Conservation (phyloP, 495 filamentous ascomycete genomes). For the Alectoria sarmentosa region DNA sequence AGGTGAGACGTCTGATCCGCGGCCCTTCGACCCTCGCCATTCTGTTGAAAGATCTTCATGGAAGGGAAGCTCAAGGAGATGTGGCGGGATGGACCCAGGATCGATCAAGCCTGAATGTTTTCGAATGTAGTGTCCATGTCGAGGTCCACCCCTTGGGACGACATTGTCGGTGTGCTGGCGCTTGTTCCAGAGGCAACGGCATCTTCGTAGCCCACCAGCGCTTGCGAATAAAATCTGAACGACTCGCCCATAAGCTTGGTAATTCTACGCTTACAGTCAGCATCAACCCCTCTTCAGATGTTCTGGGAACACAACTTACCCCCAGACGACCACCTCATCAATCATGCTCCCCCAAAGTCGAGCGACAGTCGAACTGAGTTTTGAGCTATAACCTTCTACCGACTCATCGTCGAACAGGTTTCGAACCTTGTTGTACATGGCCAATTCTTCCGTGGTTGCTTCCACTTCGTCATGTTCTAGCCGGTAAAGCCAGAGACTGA, state of each 20-base stretch:
- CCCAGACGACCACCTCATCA: constrained; percentile 98
- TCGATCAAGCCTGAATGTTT: constrained; percentile 15
- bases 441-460: constrained; percentile 81
- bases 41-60: neutral
- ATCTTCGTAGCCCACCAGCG: constrained; percentile 88
- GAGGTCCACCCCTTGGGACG: constrained; percentile 26
- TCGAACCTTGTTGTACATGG: constrained; percentile 93
- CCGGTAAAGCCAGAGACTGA: constrained; percentile 95
- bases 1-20: neutral
- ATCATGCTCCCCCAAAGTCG: constrained; percentile 97
- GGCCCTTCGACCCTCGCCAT: neutral
- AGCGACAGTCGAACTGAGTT: constrained; percentile 88
- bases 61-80: neutral
- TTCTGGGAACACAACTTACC: constrained; percentile 47
- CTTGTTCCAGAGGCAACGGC: constrained; percentile 36
- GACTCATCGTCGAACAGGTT: constrained; percentile 87
- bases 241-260: constrained; percentile 97
- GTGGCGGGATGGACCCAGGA: neutral
- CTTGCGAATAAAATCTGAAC: constrained; percentile 94
- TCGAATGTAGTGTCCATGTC: constrained; percentile 26
- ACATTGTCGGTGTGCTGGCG: constrained; percentile 26
- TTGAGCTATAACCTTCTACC: constrained; percentile 66
- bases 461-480: constrained; percentile 98
- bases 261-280: constrained; percentile 63
- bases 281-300: constrained; percentile 20